Base-by-base conservation (phyloP, 1,284 basidiomycete genomes). In the Trichosporon sp. region DNA sequence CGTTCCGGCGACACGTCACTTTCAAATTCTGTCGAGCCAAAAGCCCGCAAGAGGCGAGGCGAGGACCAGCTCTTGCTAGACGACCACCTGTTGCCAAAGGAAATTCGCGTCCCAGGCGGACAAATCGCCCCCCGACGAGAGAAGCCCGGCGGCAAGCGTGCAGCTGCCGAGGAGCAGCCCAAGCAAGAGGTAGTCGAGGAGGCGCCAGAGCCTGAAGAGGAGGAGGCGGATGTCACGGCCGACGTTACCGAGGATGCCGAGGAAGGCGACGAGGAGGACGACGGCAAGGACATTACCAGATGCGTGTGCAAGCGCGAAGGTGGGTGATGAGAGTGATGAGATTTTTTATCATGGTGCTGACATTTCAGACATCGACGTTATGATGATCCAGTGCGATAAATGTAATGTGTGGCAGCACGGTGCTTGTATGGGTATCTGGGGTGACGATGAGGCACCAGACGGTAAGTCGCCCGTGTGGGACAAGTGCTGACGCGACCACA, bases 331-430 rank as follows among this genome's bases (percentile, higher is more conserved):
- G 59, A 16, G 26, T n/a, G 35, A 61, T 4, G 14, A 26, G 26
- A 26, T 26, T 26, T n/a, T 14, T 6, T 14, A 1, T 32, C 51
- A 21, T n/a, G 26, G 26, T 2, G 65, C 68, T 73, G 70, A 71
- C 77, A 14, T 63, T 63, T 7, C 40, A 74, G 75, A 88, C 84
- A 91, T 92, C 79, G 92, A 92, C 79, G 90, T 91, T 77, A 89
- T 91, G 75, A 98, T 98, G 94, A 94, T 98, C 67, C 92, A 96
- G 84, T 99, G 96, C 85, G 96, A 99, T 85, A 91, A 88, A 68
- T 99, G 96, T 87, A 92, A 94, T 79, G 93, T 94, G 73, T 99
- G 96, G 96, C 96, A 99, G 84, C 96, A 99, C 83, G 96, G 96
- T 19, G 88, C 91, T 38, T 99, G 96, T 85, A 95, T 99, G 90